Base-by-base conservation (phyloP, 805 yeast genomes). In the Lipomyces yamanashiensis region DNA sequence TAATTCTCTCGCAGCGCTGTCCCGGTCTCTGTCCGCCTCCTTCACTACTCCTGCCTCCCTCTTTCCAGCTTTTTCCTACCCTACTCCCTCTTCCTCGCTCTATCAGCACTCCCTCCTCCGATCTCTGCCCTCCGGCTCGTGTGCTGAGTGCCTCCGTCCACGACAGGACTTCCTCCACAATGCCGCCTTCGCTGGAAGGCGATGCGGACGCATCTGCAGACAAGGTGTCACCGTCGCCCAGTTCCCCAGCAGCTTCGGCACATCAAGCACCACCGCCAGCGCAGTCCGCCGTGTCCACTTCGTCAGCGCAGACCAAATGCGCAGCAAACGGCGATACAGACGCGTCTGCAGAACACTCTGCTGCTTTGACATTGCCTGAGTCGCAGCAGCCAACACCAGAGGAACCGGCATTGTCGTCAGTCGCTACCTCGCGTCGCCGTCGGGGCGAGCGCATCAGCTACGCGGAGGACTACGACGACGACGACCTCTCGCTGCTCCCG, bases 381-480 rank as follows among this genome's bases (percentile, higher is more conserved):
- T 23, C 6, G n/a, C 39, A 7, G 40, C 41, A 41, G 40, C 41
- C 41, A 43, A 8, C 43, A 28, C 39, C 28, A 8, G 51, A 9
- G 10, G 51, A 9, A 43, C 23, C 45, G 36, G 12, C 52, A 2
- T n/a, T 17, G 37, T 21, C 55, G 17, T 41, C 55, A 12, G 55
- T 57, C 34, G 50, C 61, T 9, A 45, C 17, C 39, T 47, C 59
- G 15, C 58, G 58, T 8, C 54, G 55, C 28, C 56, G 74, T 50
- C 59, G 67, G 2, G n/a, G 50, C 13, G 60, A 40, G 21, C 61
- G 74, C 45, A 72, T 72, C 48, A 71, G 71, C 54, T 72, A 72
- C 48, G 69, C 73, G 15, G 74, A 72, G 52, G 71, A 70, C 34
- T 47, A 57, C n/a, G 61, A 49, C n/a, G 60, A 59, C 12, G 65